These are phyloP conservation scores for Silene latifolia DNA, from an alignment of 148 eudicot species.

Conservation along the genomic window DNA sequence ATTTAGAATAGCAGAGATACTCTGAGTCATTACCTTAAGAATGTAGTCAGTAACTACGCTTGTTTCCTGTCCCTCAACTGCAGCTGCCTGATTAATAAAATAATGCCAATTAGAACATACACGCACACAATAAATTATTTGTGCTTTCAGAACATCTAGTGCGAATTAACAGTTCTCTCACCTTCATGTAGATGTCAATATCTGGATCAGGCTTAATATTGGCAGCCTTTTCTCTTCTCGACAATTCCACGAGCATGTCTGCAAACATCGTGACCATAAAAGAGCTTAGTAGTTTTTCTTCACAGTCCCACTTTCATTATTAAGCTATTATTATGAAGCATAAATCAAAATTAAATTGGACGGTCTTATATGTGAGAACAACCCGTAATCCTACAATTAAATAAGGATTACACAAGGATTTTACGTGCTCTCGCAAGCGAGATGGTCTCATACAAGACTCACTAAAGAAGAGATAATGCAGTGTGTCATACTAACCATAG, in stretches of 20 bases:
- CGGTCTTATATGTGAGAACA: neutral
- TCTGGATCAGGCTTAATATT: slow-evolving; percentile 68
- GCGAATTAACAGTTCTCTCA: slow-evolving; percentile 11
- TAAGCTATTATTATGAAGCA: neutral
- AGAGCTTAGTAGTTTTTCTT: neutral
- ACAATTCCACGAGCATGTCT: slow-evolving; percentile 58
- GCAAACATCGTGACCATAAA: slow-evolving; percentile 12
- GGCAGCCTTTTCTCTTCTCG: slow-evolving; percentile 61
- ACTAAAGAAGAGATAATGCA: neutral
- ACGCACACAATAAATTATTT: neutral
- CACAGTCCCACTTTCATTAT: neutral
- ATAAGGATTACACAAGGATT: neutral
- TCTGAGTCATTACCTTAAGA: slow-evolving; percentile 49
- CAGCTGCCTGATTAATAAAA: slow-evolving; percentile 48
- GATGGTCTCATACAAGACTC: neutral
- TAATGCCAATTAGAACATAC: neutral
- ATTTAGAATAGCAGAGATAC: neutral
- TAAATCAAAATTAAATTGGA: neutral
- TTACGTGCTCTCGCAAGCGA: neutral
- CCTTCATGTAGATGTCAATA: slow-evolving; percentile 69
- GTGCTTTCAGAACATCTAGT: neutral
- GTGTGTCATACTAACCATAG: slow-evolving; percentile 35
- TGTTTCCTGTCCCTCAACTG: slow-evolving; percentile 64
- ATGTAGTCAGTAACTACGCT: slow-evolving; percentile 73
- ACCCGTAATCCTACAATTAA: neutral